Conservation (phyloP, 345 rosid genomes). For the Geranium rotundifolium region DNA sequence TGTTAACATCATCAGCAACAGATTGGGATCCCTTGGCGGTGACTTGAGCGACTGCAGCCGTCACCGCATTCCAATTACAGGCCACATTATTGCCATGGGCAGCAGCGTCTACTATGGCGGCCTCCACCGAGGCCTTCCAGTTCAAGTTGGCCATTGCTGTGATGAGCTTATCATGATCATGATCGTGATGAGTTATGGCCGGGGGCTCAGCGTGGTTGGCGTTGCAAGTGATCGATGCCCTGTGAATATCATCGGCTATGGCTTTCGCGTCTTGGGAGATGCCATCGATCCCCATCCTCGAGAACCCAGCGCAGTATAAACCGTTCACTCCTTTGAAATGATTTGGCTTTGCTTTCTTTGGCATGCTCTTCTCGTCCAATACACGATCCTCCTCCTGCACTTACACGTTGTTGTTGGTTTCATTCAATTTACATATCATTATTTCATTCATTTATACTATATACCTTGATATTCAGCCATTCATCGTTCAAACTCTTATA, state of each 20-base stretch:
- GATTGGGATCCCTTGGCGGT: no score
- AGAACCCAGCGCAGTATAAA: slow-evolving; percentile 1
- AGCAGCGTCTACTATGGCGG: no score
- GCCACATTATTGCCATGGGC: no score
- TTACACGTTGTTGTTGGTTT: background rate
- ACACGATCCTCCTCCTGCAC: slow-evolving; percentile 4
- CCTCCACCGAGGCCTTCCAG: no score
- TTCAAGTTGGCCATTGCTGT: no score
- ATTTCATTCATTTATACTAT: background rate
- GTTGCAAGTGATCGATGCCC: no score
- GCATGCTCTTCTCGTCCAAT: background rate
- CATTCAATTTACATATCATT: background rate
- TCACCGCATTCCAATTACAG: no score
- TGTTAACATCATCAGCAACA: no score
- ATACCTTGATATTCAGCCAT: slow-evolving; percentile 7
- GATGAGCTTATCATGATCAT: no score
- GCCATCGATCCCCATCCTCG: slow-evolving; percentile 3
- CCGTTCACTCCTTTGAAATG: slow-evolving; percentile 8
- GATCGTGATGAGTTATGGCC: no score
- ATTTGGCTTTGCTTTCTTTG: background rate
- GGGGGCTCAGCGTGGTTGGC: no score
- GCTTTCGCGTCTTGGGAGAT: slow-evolving; percentile 1
- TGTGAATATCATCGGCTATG: slow-evolving; percentile 1
- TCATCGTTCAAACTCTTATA: background rate
- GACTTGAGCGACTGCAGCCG: no score